Conservation (phyloP, 1,139 yeast genomes). For the Geotrichum phurueaensis region DNA sequence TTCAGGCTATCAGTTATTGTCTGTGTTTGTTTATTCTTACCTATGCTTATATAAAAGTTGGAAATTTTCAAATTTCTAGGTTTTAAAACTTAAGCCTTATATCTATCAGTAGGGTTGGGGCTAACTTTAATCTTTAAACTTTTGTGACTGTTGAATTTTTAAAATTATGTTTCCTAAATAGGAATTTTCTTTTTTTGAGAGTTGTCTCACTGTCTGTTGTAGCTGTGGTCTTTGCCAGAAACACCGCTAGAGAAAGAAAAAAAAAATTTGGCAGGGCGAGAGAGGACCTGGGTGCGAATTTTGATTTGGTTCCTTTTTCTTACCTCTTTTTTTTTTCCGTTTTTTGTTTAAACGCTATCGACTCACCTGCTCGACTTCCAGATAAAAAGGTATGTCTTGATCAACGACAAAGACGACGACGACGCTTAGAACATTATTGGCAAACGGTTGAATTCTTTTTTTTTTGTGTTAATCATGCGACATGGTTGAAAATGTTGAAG, state of each 20-base stretch:
- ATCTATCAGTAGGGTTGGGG: neutral
- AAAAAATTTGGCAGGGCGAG: slow-evolving; percentile 7
- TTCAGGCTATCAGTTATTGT: neutral
- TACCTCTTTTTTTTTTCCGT: slow-evolving; percentile 2
- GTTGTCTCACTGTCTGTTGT: neutral
- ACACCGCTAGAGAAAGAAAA: neutral
- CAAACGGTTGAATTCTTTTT: neutral
- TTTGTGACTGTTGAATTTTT: slow-evolving; percentile 4
- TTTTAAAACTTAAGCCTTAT: neutral
- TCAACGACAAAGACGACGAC: neutral
- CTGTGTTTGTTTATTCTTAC: neutral
- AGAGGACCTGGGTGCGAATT: neutral
- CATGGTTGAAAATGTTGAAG: neutral
- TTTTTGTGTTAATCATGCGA: neutral
- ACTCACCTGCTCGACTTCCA: slow-evolving; percentile 10
- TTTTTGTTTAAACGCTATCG: slow-evolving; percentile 11
- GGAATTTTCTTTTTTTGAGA: neutral
- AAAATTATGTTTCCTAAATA: neutral
- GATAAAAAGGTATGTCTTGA: slow-evolving; percentile 8
- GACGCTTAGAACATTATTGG: neutral
- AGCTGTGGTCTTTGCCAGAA: neutral
- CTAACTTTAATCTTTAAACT: neutral
- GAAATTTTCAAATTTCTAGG: neutral
- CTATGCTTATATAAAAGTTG: neutral
- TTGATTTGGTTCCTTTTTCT: neutral